Conservation (phyloP, 306 rosid genomes). For the Glycine latifolia region DNA sequence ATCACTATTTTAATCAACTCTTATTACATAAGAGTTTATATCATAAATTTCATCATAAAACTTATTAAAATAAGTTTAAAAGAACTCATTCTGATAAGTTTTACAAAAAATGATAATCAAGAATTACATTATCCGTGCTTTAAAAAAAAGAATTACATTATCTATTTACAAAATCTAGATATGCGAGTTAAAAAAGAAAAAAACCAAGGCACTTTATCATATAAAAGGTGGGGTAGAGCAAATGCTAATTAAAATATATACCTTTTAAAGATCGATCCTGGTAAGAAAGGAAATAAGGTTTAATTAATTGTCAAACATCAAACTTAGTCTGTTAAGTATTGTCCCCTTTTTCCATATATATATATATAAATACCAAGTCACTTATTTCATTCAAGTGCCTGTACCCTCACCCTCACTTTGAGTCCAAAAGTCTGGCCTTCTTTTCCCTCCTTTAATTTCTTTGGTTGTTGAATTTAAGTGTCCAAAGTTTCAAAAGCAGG, state of each 20-base stretch:
- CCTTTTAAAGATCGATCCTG: constrained; percentile 16
- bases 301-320: constrained; percentile 48
- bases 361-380: not conserved
- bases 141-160: not conserved
- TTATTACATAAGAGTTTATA: too few species aligned
- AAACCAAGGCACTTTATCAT: constrained; percentile 19
- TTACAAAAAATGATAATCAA: not conserved
- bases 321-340: constrained; percentile 51
- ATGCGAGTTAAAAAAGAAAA: not conserved
- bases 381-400: not conserved
- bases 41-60: too few species aligned
- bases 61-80: too few species aligned
- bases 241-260: constrained; percentile 35
- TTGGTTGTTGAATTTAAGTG: too few species aligned
- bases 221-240: constrained; percentile 37
- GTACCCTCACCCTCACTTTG: too few species aligned
- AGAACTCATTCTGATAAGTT: too few species aligned
- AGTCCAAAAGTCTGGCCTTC: not conserved
- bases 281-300: constrained; percentile 23
- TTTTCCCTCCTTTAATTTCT: too few species aligned
- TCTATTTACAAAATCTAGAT: not conserved
- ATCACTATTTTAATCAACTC: not conserved
- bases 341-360: constrained; percentile 26
- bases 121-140: not conserved
- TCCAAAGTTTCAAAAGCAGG: constrained; percentile 35